Conservation (phyloP, 148 eudicot species). For the Vaccinium macrocarpon region DNA sequence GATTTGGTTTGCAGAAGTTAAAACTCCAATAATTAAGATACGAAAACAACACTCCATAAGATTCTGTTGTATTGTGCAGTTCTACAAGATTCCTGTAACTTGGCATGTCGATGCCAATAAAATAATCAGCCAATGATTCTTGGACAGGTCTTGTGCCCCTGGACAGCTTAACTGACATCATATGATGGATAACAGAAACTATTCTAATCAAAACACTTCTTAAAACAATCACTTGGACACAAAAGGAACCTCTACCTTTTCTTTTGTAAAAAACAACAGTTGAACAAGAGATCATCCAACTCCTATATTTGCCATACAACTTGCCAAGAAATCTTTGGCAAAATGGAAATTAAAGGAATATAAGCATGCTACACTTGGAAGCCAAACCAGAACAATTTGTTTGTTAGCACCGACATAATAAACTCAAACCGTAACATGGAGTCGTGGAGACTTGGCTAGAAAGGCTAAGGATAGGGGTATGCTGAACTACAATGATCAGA, state of each 20-base stretch:
- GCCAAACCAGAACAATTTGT: not conserved
- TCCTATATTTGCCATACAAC: not conserved
- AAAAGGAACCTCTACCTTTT: not conserved
- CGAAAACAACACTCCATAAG: not conserved
- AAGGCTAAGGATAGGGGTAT: not conserved
- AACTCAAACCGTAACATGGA: constrained; percentile 3
- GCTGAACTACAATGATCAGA: not conserved
- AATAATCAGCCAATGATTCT: not conserved
- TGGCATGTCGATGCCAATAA: constrained; percentile 4
- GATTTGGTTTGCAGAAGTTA: constrained; percentile 2
- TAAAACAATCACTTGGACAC: not conserved
- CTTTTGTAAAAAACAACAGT: not conserved
- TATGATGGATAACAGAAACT: not conserved
- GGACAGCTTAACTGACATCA: not conserved
- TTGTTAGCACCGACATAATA: not conserved
- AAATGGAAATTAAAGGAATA: not conserved
- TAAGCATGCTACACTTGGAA: not conserved
- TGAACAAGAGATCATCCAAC: constrained; percentile 1
- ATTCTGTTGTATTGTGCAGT: not conserved
- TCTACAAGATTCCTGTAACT: constrained; percentile 1
- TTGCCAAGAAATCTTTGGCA: not conserved
- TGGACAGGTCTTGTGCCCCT: not conserved
- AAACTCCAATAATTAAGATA: not conserved
- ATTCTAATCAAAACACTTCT: not conserved
- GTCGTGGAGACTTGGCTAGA: not conserved